Conservation (phyloP, 305 asterid genomes). For the Fraxinus platypoda region DNA sequence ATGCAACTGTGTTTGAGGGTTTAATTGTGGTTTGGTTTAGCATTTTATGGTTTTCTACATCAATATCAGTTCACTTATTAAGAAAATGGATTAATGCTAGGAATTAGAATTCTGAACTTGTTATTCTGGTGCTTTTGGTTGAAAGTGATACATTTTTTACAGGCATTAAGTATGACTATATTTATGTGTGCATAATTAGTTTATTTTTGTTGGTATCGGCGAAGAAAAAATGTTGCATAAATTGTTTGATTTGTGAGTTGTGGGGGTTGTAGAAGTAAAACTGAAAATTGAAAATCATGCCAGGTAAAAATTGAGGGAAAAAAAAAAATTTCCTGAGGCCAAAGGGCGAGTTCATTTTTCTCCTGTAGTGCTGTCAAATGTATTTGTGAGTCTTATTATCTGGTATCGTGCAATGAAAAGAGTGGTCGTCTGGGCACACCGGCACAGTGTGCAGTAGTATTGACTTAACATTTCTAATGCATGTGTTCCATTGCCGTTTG, state of each 20-base stretch:
- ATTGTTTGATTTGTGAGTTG: neutral
- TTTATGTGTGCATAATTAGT: neutral
- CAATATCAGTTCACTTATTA: neutral
- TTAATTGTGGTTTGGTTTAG: neutral
- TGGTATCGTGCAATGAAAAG: neutral
- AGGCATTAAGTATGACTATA: neutral
- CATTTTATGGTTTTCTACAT: neutral
- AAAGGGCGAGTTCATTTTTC: neutral
- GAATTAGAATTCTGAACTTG: neutral
- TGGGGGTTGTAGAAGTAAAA: neutral
- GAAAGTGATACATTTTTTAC: neutral
- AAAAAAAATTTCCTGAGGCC: neutral
- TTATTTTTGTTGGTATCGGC: neutral
- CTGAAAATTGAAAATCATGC: neutral
- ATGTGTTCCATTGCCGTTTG: conserved; percentile 13
- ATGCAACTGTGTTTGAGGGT: neutral
- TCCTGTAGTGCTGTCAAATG: neutral
- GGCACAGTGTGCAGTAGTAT: neutral
- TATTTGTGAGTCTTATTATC: neutral
- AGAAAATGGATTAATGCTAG: neutral
- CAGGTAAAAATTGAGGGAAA: neutral
- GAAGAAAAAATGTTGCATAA: neutral
- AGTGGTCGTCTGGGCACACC: neutral
- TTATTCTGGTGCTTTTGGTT: neutral
- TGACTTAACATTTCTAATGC: conserved; percentile 1